A percentile compares a stretch with the other conserved stretches of the same genome.
These are phyloP conservation scores for Apophysomyces variabilis DNA, from an alignment of 371 early-diverging fungal genomes.

Conservation along the genomic window DNA sequence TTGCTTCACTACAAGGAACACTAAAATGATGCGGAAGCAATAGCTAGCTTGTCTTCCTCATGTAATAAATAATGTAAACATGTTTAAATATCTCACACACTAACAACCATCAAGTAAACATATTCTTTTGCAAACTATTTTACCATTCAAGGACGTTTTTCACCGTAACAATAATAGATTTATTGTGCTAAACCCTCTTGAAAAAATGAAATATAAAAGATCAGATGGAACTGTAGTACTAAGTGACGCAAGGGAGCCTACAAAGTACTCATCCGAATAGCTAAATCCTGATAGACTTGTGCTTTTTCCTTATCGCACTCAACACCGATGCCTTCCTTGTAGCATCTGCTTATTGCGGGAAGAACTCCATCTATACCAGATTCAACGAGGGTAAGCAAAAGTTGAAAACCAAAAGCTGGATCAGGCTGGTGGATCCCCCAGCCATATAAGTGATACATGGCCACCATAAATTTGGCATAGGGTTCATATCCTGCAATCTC, in stretches of 20 bases:
- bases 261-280: conserved; percentile 15
- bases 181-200: too few relatives aligned
- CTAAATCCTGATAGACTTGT: not conserved
- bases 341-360: conserved; percentile 25
- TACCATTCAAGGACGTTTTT: too few relatives aligned
- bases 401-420: conserved; percentile 16
- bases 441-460: conserved; percentile 28
- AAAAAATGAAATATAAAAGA: too few relatives aligned
- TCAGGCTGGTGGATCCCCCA: conserved; percentile 21
- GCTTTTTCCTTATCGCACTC: conserved; percentile 18
- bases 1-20: too few relatives aligned
- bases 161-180: too few relatives aligned
- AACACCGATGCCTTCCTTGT: conserved; percentile 29
- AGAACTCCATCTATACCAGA: conserved; percentile 20
- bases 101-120: too few relatives aligned
- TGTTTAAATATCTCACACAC: too few relatives aligned
- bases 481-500: not conserved
- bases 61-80: too few relatives aligned
- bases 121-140: too few relatives aligned
- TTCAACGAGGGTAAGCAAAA: conserved; percentile 17
- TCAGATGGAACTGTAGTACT: too few relatives aligned
- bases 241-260: not conserved
- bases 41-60: too few relatives aligned
- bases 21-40: too few relatives aligned
- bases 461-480: conserved; percentile 30